These are phyloP conservation scores for Solanum chmielewskii DNA, from an alignment of 257 asterid genomes.

Conservation along the genomic window DNA sequence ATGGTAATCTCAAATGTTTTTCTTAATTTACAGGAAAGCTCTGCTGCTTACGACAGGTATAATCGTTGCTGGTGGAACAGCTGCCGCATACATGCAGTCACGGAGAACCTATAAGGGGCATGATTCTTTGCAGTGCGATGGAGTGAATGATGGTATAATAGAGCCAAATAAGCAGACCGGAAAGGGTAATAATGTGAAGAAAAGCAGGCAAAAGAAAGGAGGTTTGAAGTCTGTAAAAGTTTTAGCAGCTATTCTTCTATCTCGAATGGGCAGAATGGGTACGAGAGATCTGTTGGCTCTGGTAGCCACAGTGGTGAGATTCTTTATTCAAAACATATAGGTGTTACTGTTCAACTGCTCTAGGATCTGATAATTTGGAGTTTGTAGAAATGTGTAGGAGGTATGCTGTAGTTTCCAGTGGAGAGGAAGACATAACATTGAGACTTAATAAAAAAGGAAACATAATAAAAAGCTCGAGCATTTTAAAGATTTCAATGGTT, in stretches of 20 bases:
- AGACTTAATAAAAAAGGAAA: not conserved
- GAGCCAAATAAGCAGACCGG: conserved; percentile 30
- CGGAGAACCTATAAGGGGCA: conserved; percentile 33
- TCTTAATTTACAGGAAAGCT: conserved; percentile 49
- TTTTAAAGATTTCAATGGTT: not conserved
- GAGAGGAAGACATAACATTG: not conserved
- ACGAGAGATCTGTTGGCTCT: conserved; percentile 61
- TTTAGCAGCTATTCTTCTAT: conserved; percentile 76
- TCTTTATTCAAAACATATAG: conserved; percentile 5
- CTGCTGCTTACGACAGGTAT: conserved; percentile 79
- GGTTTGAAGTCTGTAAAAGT: conserved; percentile 82
- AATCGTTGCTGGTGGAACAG: conserved; percentile 87
- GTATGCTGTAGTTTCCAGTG: not conserved
- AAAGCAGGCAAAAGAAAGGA: conserved; percentile 72
- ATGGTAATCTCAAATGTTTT: not conserved
- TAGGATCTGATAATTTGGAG: not conserved
- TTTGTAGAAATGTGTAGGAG: not conserved
- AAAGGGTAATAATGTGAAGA: conserved; percentile 42
- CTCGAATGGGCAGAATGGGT: conserved; percentile 81
- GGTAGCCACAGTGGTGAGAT: conserved; percentile 81
- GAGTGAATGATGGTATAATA: conserved; percentile 22
- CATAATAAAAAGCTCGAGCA: not conserved
- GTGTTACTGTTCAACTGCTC: not conserved
- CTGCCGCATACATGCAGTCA: conserved; percentile 70
- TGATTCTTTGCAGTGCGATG: conserved; percentile 35